These are phyloP conservation scores for Pyricularia grisea DNA, from an alignment of 2,329 filamentous ascomycete species.

Conservation along the genomic window DNA sequence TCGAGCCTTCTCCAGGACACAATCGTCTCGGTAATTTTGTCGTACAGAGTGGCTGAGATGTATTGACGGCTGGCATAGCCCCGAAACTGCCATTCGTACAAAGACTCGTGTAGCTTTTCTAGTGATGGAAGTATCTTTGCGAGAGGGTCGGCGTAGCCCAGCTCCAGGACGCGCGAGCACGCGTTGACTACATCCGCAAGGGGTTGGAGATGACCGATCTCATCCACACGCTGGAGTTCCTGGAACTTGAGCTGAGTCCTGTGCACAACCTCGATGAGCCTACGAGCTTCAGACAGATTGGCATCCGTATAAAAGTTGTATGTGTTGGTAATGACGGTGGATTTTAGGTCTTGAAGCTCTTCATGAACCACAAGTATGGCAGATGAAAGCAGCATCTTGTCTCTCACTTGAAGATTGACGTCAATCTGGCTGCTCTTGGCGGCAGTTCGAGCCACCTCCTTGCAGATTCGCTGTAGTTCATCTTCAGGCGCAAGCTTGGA, in stretches of 20 bases:
- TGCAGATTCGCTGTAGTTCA: constrained; percentile 34
- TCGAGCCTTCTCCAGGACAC: constrained; percentile 88
- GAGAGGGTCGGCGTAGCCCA: constrained; percentile 73
- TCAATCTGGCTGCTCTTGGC: neutral
- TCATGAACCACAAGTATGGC: constrained; percentile 58
- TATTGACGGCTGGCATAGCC: constrained; percentile 78
- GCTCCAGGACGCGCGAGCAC: constrained; percentile 65
- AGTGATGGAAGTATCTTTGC: constrained; percentile 78
- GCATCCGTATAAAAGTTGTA: constrained; percentile 89
- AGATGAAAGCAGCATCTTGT: constrained; percentile 53
- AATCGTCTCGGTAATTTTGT: constrained; percentile 69
- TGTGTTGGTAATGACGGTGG: constrained; percentile 17
- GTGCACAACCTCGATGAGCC: constrained; percentile 59
- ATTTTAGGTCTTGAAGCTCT: constrained; percentile 27
- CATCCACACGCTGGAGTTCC: constrained; percentile 56
- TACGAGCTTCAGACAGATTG: constrained; percentile 67
- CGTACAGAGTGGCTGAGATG: constrained; percentile 60
- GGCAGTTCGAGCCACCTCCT: constrained; percentile 7
- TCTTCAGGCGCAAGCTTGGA: constrained; percentile 26
- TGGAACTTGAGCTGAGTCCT: constrained; percentile 64
- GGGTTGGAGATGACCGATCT: constrained; percentile 64
- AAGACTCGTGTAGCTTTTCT: constrained; percentile 74
- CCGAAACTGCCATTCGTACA: constrained; percentile 88
- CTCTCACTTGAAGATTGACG: constrained; percentile 18
- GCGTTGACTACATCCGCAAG: constrained; percentile 68